A percentile compares a stretch with the other conserved stretches of the same genome.
Conservation (phyloP, 2,329 filamentous ascomycete species). For the Dactylellina sp. region DNA sequence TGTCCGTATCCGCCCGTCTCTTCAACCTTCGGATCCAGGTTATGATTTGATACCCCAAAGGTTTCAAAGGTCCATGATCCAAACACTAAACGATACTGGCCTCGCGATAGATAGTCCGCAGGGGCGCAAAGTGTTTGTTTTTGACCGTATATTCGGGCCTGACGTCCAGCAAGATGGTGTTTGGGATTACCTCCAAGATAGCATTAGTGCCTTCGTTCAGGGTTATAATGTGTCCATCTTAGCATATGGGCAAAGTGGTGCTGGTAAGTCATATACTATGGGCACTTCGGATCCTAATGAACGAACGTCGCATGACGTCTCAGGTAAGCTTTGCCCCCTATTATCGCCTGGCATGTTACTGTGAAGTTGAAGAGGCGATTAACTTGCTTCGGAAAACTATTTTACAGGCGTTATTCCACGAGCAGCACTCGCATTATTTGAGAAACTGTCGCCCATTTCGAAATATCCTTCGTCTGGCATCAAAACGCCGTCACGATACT, state of each 20-base stretch:
- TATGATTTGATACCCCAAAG: constrained; percentile 95
- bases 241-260: constrained; percentile 96
- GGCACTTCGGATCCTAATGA: constrained; percentile 89
- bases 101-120: constrained; percentile 90
- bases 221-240: constrained; percentile 98
- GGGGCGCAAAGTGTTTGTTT: constrained; percentile 93
- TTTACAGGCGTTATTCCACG: constrained; percentile 92
- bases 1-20: constrained; percentile 89
- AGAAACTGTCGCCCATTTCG: constrained; percentile 72
- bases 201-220: constrained; percentile 87
- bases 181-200: constrained; percentile 94
- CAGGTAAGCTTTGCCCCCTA: constrained; percentile 31
- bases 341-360: not conserved
- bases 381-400: not conserved
- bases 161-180: constrained; percentile 87
- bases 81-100: constrained; percentile 85
- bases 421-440: constrained; percentile 86
- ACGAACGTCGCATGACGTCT: constrained; percentile 66
- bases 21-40: constrained; percentile 85
- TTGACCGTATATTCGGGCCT: constrained; percentile 91
- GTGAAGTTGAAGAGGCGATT: constrained; percentile 20
- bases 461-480: constrained; percentile 74
- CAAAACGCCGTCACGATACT: constrained; percentile 85
- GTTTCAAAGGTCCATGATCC: constrained; percentile 92
- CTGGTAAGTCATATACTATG: constrained; percentile 99